phyloP scores from a whole-genome alignment of 106 monocot genomes.

The Dendrobium officinale region DNA sequence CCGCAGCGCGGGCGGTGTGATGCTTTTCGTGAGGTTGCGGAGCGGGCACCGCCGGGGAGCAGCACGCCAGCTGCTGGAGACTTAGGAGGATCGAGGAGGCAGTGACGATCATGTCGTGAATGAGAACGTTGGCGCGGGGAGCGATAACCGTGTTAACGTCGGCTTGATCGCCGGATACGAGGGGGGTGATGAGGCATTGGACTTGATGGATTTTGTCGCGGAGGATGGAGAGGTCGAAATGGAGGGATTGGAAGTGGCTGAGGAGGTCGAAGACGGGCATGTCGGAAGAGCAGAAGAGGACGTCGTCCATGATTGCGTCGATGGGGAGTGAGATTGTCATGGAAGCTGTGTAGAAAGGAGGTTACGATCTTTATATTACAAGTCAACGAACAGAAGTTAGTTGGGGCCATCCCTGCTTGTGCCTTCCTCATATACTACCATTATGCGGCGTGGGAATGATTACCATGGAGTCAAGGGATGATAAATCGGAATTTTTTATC shows the following conservation, averaged over 20 bases:
- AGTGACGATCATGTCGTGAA: constrained; percentile 42
- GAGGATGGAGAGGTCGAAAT: constrained; percentile 31
- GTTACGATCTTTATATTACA: neutral
- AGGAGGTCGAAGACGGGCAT: neutral
- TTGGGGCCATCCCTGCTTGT: constrained; percentile 4
- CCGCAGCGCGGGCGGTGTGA: no score
- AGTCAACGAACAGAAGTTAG: neutral
- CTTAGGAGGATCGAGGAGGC: constrained; percentile 56
- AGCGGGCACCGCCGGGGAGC: neutral
- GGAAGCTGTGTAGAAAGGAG: neutral
- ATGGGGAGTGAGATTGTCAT: neutral
- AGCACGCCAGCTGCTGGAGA: constrained; percentile 30
- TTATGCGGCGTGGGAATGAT: no score
- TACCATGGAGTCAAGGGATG: neutral
- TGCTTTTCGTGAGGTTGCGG: neutral
- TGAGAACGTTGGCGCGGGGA: constrained; percentile 20
- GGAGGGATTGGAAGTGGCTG: neutral
- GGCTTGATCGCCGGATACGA: neutral
- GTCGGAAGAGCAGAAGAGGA: neutral
- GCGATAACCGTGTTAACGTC: neutral
- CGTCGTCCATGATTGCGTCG: neutral
- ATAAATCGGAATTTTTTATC: neutral
- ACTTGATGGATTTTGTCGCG: constrained; percentile 45
- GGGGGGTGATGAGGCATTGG: constrained; percentile 25
- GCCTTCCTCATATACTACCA: neutral